Conservation (phyloP, 2,329 filamentous ascomycete species). For the Aspergillus neotritici region DNA sequence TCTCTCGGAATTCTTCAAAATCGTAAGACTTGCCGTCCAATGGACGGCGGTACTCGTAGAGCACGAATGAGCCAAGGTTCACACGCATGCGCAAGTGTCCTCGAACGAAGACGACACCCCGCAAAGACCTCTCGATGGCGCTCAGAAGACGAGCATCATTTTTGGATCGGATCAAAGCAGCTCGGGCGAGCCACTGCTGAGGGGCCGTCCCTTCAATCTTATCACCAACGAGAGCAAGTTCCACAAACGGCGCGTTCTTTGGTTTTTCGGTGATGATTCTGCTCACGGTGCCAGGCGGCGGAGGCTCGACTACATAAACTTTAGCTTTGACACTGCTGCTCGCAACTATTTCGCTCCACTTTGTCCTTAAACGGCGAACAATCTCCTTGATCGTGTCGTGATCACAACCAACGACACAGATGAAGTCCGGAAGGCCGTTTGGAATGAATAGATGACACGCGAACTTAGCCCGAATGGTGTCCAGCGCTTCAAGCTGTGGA, state of each 20-base stretch:
- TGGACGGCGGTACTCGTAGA: slow-evolving; percentile 32
- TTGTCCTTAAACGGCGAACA: slow-evolving; percentile 19
- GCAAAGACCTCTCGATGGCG: slow-evolving; percentile 28
- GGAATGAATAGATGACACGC: slow-evolving; percentile 40
- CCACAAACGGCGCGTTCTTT: slow-evolving; percentile 13
- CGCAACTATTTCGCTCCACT: slow-evolving; percentile 26
- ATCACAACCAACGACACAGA: slow-evolving; percentile 27
- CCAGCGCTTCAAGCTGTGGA: slow-evolving; percentile 39
- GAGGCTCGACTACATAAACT: slow-evolving; percentile 30
- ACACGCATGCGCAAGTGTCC: slow-evolving; percentile 39
- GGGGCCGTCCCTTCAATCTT: slow-evolving; percentile 11
- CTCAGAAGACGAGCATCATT: slow-evolving; percentile 28
- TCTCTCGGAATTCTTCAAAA: slow-evolving; percentile 38
- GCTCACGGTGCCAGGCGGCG: slow-evolving; percentile 15
- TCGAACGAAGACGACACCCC: slow-evolving; percentile 26
- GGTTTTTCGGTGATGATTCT: slow-evolving; percentile 21
- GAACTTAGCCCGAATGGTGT: slow-evolving; percentile 38
- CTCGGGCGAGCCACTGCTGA: slow-evolving; percentile 18
- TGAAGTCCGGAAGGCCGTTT: slow-evolving; percentile 22
- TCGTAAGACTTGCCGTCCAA: slow-evolving; percentile 23
- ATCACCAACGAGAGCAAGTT: slow-evolving; percentile 19
- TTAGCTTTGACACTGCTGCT: slow-evolving; percentile 27
- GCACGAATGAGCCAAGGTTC: slow-evolving; percentile 38
- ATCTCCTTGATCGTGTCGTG: slow-evolving; percentile 36
- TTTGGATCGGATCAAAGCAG: slow-evolving; percentile 19